Evolutionary conservation across 306 rosid genomes (phyloP), one percentile per base, ranked within the genome.

Genomic region (Bauhinia variegata): DNA sequence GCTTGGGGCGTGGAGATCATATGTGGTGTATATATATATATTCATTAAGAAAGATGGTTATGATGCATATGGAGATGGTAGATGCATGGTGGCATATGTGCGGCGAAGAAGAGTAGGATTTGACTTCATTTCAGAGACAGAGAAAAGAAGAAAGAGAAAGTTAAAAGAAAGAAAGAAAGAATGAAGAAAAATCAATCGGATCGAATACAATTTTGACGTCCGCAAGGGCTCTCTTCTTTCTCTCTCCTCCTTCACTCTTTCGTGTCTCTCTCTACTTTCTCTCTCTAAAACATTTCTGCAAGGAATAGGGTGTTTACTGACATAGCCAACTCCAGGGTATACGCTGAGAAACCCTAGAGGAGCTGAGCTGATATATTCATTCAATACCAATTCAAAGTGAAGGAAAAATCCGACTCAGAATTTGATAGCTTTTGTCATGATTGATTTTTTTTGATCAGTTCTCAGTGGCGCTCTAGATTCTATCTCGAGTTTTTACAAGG

Each of bases 121-220:
- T 92, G 98, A 89, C 98, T 85, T 87, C 77, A 71, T 56, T 66
- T 58, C 9, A 73, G 53, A 56, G 61, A 57, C 67, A 49, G 62
- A 54, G 86, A 17, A 32, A 56, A 38, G 68, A 51, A 60, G 63
- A 48, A 17, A 74, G 75, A 60, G 32, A 53, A 68, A 65, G 63
- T 32, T 46, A 23, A 23, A 23, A 23, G 28, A 23, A 47, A 62
- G 6, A 68, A 68, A 60, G 72, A 81, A 33, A 47, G 91, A 88
- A 85, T 73, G 78, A 78, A 76, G 80, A 73, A 82, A 89, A 89
- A 86, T 89, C 82, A 92, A 92, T 87, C 86, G 57, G 74, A 87
- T 92, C 83, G 64, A 92, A 92, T 92, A 87, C 79, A 77, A 71
- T 62, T 78, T 92, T 92, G 96, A 92, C 96, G 96, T 92, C 96